Evolutionary conservation across 2,329 filamentous ascomycete species (phyloP).

Genomic region (Sordariomycetes sp.): DNA sequence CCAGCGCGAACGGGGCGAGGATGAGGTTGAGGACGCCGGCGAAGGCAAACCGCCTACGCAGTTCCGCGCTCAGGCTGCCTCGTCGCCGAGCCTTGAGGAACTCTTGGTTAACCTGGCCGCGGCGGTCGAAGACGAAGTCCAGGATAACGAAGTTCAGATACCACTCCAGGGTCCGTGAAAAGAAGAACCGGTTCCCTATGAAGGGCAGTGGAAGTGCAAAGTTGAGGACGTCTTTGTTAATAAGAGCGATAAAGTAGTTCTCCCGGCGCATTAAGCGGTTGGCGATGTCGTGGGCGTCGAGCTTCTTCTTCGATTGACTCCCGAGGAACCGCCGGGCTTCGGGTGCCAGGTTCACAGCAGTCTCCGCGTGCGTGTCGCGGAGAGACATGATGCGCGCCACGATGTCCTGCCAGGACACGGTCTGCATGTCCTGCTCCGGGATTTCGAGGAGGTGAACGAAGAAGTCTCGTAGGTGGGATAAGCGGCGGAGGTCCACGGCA

Average conservation of each 20-base stretch:
- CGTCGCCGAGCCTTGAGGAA: conserved; percentile 79
- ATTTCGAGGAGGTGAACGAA: conserved; percentile 74
- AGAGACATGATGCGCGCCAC: conserved; percentile 76
- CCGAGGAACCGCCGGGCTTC: conserved; percentile 48
- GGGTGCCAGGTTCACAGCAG: conserved; percentile 42
- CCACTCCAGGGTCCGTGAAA: conserved; percentile 86
- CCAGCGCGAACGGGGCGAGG: conserved; percentile 75
- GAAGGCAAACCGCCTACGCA: conserved; percentile 68
- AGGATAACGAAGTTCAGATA: conserved; percentile 81
- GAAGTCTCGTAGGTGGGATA: conserved; percentile 73
- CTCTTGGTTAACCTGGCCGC: conserved; percentile 73
- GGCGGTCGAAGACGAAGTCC: conserved; percentile 85
- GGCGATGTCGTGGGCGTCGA: conserved; percentile 94
- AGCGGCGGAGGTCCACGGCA: conserved; percentile 56
- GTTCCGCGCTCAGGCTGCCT: conserved; percentile 60
- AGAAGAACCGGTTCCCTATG: conserved; percentile 62
- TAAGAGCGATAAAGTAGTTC: conserved; percentile 91
- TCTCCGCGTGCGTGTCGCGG: conserved; percentile 76
- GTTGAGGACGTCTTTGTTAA: conserved; percentile 93
- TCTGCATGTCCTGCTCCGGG: conserved; percentile 75
- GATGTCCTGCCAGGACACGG: conserved; percentile 85
- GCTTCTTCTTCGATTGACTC: conserved; percentile 80
- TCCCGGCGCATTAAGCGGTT: conserved; percentile 94
- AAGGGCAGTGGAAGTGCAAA: conserved; percentile 79
- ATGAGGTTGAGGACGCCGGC: conserved; percentile 78